Base-by-base conservation (phyloP, 1,139 yeast genomes). In the Hyphopichia wangnamkhiaoensis region DNA sequence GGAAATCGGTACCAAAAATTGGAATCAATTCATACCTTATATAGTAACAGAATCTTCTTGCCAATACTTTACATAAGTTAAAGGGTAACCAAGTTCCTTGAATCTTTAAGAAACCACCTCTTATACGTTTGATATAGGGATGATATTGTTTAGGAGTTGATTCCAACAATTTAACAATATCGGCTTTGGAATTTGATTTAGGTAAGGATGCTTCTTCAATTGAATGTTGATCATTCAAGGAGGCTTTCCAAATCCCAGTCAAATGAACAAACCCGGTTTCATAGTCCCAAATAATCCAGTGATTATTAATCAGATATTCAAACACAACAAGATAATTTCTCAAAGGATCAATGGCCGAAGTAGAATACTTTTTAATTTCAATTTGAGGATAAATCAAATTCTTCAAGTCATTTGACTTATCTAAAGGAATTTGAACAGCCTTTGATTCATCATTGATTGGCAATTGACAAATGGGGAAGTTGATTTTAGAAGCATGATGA, bases 11-110 rank as follows among this genome's bases (percentile, higher is more conserved):
- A 3, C 97, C 97, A 64, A 90, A 90, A 10, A 90, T 54, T 1
- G 97, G 96, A 31, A 89, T 76, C 49, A 90, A 67, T 31, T 87
- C 80, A 59, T 71, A 84, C 43, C 97, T 70, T 35, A 91, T 85
- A 46, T 82, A 79, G 60, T 77, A 89, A 61, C 95, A 87, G 51
- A 90, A 86, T 40, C 86, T 75, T 32, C 79, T 63, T 4, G 96
- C 95, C 39, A 91, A 68, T 23, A 77, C 65, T 48, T 73, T 74
- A 33, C 95, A 91, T 37, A 86, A 70, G 13, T 75, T 75, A 56
- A 67, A 84, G 1, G 96, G 95, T 31, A 90, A 65, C 97, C 97
- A 91, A 4, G 96, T 89, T 2, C 98, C 98, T 65, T 91, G 98
- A 51, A 91, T 88, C 68, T 89, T 90, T 50, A 91, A 74, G 53